These are phyloP conservation scores for Solanum arcanum DNA, from an alignment of 257 asterid genomes.

Conservation along the genomic window DNA sequence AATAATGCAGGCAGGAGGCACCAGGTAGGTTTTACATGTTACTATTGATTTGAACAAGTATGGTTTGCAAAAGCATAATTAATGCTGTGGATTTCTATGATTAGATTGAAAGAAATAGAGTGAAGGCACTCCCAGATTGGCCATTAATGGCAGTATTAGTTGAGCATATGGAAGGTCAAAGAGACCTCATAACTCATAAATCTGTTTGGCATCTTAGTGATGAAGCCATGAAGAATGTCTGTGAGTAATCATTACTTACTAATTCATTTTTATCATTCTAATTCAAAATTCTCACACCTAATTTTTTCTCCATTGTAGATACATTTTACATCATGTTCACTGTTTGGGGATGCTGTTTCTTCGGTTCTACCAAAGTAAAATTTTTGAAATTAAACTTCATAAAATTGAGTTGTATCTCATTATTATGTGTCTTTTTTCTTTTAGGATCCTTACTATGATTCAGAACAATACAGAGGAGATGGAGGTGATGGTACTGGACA, in stretches of 20 bases:
- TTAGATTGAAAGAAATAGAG: slow-evolving; percentile 24
- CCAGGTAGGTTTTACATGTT: slow-evolving; percentile 18
- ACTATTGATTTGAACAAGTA: no score
- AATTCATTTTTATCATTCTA: not conserved
- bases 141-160: slow-evolving; percentile 83
- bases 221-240: slow-evolving; percentile 57
- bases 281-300: not conserved
- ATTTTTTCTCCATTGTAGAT: slow-evolving; percentile 21
- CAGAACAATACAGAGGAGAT: slow-evolving; percentile 64
- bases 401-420: not conserved
- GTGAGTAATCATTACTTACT: not conserved
- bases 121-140: slow-evolving; percentile 64
- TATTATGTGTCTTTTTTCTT: not conserved
- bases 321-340: slow-evolving; percentile 81
- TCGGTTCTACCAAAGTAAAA: slow-evolving; percentile 56
- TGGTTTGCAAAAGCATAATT: not conserved
- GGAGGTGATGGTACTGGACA: slow-evolving; percentile 91
- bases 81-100: not conserved
- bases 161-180: slow-evolving; percentile 72
- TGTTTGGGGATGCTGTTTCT: slow-evolving; percentile 85
- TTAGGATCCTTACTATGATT: slow-evolving; percentile 85
- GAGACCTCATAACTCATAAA: slow-evolving; percentile 77
- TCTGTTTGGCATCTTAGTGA: slow-evolving; percentile 91
- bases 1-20: slow-evolving; percentile 6
- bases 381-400: not conserved